These are phyloP conservation scores for Epichloe uncinata DNA, from an alignment of 2,329 filamentous ascomycete species.

Conservation along the genomic window DNA sequence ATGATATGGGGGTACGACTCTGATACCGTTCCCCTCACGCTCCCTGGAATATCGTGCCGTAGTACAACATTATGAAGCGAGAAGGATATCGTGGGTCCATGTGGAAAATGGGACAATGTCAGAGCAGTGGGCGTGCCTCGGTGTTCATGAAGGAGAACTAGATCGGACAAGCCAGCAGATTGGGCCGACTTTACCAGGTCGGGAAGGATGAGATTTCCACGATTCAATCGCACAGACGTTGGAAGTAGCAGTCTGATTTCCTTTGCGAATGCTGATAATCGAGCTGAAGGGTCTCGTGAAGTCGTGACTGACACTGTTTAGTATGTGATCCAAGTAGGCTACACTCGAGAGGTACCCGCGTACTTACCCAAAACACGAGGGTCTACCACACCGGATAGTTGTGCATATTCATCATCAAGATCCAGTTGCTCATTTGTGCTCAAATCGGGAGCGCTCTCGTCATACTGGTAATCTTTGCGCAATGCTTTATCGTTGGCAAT, in stretches of 20 bases:
- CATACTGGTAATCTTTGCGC: conserved; percentile 83
- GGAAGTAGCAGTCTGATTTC: conserved; percentile 76
- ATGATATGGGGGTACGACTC: conserved; percentile 92
- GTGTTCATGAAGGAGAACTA: conserved; percentile 77
- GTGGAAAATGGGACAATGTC: conserved; percentile 75
- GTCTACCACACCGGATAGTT: conserved; percentile 83
- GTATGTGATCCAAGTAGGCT: not conserved
- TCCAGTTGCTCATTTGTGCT: conserved; percentile 56
- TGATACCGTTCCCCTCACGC: conserved; percentile 72
- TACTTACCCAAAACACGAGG: conserved; percentile 76
- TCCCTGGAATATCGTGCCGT: conserved; percentile 83
- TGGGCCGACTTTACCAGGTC: conserved; percentile 76
- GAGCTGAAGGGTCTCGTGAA: conserved; percentile 71
- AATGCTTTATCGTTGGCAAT: conserved; percentile 80
- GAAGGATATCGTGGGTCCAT: conserved; percentile 70
- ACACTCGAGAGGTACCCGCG: conserved; percentile 9
- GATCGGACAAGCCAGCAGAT: conserved; percentile 66
- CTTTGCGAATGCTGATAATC: conserved; percentile 82
- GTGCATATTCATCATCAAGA: conserved; percentile 79
- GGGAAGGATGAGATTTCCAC: conserved; percentile 77
- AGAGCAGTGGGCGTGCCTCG: conserved; percentile 83
- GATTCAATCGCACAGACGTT: conserved; percentile 76
- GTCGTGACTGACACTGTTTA: conserved; percentile 56
- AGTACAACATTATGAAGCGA: conserved; percentile 87
- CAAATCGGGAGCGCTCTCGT: conserved; percentile 64